Conservation (phyloP, 192 early-diverging fungal species). For the Geosiphon pyriformis region DNA sequence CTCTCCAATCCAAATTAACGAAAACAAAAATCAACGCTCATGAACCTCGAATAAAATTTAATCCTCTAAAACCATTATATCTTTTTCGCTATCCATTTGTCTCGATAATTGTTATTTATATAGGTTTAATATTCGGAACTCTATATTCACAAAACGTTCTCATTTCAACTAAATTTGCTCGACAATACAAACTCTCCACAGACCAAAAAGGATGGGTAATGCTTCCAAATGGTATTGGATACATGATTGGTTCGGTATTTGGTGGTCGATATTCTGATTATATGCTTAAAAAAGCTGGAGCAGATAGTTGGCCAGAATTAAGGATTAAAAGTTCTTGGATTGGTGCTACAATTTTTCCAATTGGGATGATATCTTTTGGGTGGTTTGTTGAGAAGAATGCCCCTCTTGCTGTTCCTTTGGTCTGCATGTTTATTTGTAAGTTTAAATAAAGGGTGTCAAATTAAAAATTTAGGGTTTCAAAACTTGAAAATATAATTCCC, state of each 20-base stretch:
- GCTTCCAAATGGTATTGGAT: slow-evolving; percentile 37
- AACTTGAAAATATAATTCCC: background rate
- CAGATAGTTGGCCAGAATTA: background rate
- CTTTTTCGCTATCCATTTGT: background rate
- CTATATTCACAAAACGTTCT: background rate
- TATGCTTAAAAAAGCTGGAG: slow-evolving; percentile 24
- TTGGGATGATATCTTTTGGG: background rate
- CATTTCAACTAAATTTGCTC: background rate
- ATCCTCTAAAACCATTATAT: background rate
- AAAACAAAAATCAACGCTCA: background rate
- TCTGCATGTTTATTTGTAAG: background rate
- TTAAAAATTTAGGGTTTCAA: too few relatives aligned
- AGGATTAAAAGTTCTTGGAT: background rate
- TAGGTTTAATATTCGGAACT: background rate
- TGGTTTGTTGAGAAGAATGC: background rate
- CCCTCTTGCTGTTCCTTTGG: background rate
- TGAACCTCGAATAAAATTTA: too few relatives aligned
- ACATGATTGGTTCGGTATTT: slow-evolving; percentile 34
- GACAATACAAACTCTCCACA: background rate
- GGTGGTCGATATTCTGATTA: slow-evolving; percentile 38
- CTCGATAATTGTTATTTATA: background rate
- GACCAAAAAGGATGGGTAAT: background rate
- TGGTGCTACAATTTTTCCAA: background rate
- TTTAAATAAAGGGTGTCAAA: background rate
- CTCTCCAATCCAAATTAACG: background rate